Evolutionary conservation across 1,284 basidiomycete species (phyloP), one percentile per base, ranked within the genome.

Genomic region (Cutaneotrichosporon mucoides): DNA sequence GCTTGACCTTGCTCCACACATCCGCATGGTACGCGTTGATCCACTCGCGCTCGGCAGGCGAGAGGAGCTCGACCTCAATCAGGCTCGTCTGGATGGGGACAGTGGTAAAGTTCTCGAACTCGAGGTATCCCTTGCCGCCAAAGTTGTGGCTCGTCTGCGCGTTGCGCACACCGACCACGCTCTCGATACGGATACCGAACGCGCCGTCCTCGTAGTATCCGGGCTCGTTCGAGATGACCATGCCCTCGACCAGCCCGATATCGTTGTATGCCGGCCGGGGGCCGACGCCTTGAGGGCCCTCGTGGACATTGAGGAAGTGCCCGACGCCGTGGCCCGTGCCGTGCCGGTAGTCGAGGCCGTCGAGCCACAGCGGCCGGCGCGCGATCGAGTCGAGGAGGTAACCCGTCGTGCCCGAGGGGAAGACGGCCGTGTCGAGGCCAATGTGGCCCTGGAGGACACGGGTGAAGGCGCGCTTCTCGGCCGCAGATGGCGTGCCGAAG

Each of bases 241-340:
- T 92, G 7, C 92, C 92, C 6, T 84, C 80, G 72, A 89, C 88
- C 54, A 96, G 75, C 1, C 88, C 78, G 0, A 86, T 84, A 46
- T 80, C 85, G 63, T 82, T 79, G 66, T 79, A 81, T 11, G 74
- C 79, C 41, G 90, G 87, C 46, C 90, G 84, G 48, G 85, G 84
- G 24, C 92, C 91, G 57, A 97, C 88, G 1, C 90, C 90, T 43
- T 92, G 90, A 0, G 92, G 92, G 3, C 91, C 91, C 82, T 95
- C 92, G 71, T 97, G 93, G 0, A 97, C 92, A 67, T 94, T 94
- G 53, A 97, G 78, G 79, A 88, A 96, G 66, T 90, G 88, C 0
- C 92, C 93, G 24, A 97, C 88, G 40, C 93, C 93, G 69, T 97
- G 93, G 0, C 91, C 91, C n/a, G 92, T 95, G 7, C 90, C 89